Evolutionary conservation across 768 basidiomycete species (phyloP), one percentile per base, ranked within the genome.

Genomic region (Boletus sensibilis): DNA sequence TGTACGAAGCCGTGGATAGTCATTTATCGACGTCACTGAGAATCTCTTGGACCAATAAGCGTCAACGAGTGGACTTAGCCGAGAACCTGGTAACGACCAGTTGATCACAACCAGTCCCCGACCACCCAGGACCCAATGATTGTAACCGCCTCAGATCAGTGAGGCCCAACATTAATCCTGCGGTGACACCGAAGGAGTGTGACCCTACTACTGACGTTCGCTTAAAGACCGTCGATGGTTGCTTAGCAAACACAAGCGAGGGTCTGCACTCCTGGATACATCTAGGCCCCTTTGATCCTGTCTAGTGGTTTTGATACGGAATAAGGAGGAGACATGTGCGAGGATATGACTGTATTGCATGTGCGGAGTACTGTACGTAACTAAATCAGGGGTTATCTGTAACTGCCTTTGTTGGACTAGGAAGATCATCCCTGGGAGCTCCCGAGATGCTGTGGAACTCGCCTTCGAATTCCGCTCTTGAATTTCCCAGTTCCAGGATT

Each of bases 401-500:
- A 39, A 1, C 13, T 54, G 46, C 59, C 58, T 60, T 54, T 60
- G 33, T 40, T 37, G 52, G 59, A 45, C 51, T 2, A 13, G 41
- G 51, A 11, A 1, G 56, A 58, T 58, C 57, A 58, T 58, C 57
- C 9, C 34, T 21, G 46, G 45, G 21, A 51, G 42, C 13, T 27
- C 35, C 37, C 39, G 29, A 9, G 5, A 42, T 59, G 60, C 60
- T 60, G 59, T 50, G 16, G 38, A 40, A 40, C 12, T 18, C 18
- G 27, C n/a, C 18, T 29, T 29, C 13, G 44, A 31, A 46, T 16
- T 33, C 31, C 12, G n/a, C 5, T 9, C 45, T 46, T 11, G 37
- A n/a, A n/a, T 38, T 25, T 13, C 34, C 18, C 34, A 7, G 21
- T 2, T n/a, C 12, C 18, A 56, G 27, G 16, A 13, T 21, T 23